Evolutionary conservation across 2,329 filamentous ascomycete species (phyloP), one percentile per base, ranked within the genome.

Genomic region (Parascedosporium putredinis): DNA sequence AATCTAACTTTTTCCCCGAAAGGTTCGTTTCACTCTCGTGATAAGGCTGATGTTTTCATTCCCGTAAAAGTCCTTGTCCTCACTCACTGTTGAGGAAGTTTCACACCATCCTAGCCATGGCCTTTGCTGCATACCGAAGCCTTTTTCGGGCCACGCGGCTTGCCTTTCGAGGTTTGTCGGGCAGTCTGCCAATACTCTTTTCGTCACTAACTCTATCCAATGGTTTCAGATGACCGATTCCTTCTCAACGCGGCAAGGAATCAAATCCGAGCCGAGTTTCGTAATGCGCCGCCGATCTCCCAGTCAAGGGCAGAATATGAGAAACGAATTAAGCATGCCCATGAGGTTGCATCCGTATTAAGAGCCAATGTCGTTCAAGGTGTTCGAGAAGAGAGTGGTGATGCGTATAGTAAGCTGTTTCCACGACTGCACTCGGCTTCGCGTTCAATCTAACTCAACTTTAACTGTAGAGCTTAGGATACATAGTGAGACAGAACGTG

Each of bases 291-390:
- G 40, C 65, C 71, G 2, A 67, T 88, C 9, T 67, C 77, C 4
- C 65, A 78, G 0, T 68, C 73, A 10, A 78, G 80, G 51, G 70
- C 81, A 10, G 78, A 81, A 51, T 72, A 79, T 1, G 67, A 72
- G 12, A 75, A 80, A 51, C 81, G 82, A 8, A 80, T 98, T 53
- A 70, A 82, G 55, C 83, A 95, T 60, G 93, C 90, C 7, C 73
- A 90, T 53, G 87, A 93, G 36, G 82, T 97, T 3, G 87, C 91
- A 2, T 75, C 76, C 55, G 83, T 97, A 51, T 63, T 98, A 53
- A 73, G 80, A 56, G 74, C 87, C 62, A 97, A 97, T 59, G 73
- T 98, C 3, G 90, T 98, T 3, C 93, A 98, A 64, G 93, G 91
- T 25, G 31, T 47, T 5, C 70, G 76, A 56, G 68, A 70, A 52